Base-by-base conservation (phyloP, 2,329 filamentous ascomycete species). In the Ophiosphaerella herpotricha region DNA sequence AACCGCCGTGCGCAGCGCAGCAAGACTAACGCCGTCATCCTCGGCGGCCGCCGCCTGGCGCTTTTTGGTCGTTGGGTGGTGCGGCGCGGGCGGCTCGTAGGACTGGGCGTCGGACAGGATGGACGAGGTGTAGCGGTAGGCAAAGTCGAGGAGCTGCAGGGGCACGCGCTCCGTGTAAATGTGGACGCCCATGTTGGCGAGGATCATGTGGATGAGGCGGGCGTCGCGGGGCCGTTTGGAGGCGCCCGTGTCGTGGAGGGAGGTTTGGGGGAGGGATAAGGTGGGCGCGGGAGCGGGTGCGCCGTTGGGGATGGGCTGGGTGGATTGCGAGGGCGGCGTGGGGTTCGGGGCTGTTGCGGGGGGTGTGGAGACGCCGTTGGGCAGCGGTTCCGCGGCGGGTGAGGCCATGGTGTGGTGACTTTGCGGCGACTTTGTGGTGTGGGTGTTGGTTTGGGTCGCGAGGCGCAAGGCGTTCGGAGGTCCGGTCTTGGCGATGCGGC, bases 111-210 rank as follows among this genome's bases (percentile, higher is more conserved):
- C 88, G 58, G 78, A 84, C 16, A 92, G 83, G 32, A 92, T 80
- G 49, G 83, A 82, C 1, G 85, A 85, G 8, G 87, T 90, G 79
- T 91, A 89, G 33, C 90, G 85, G 80, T 94, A 94, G 41, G 90
- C 88, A 68, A 93, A 93, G 59, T 94, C 90, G 70, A 94, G 85
- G 41, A 94, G 85, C 50, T 92, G 85, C 0, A 93, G 82, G 0
- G 90, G 90, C 1, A 94, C 89, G 64, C 90, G 89, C 71, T 88
- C 84, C 72, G 93, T 89, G 79, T 91, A 94, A 35, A 86, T 81
- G 4, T 87, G 86, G 8, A 93, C 89, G 66, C 89, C 89, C 64
- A 91, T 87, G 7, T 87, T 88, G 16, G 86, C 87, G 41, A 94
- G 85, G 43, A 94, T 83, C 14, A 92, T 84, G 75, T 93, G 89